Base-by-base conservation (phyloP, 2,329 filamentous ascomycete species). In the Lachnum nothofagi region DNA sequence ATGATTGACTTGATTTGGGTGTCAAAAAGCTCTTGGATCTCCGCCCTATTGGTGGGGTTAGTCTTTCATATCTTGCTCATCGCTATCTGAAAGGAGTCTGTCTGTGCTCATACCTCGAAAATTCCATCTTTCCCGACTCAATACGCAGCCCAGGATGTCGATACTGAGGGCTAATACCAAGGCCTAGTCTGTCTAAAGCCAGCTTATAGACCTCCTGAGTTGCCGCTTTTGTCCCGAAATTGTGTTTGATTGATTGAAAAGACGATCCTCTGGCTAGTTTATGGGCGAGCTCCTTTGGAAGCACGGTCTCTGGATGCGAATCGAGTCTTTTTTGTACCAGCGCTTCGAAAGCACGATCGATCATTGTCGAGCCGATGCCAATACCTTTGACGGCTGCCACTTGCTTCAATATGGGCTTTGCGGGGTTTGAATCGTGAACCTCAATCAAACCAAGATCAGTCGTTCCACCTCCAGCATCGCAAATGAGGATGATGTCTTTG, bases 401-500 rank as follows among this genome's bases (percentile, higher is more conserved):
- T 43, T 69, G 64, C 5, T 65, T 60, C 48, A 70, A 52, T 6
- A 57, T 54, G 27, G 65, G 65, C 16, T 53, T 58, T 1, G 50
- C 43, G 1, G 51, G 37, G 16, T 67, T 55, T 0, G 54, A 63
- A 42, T 55, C 69, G 17, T 55, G 62, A n/a, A 71, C 65, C 17
- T 71, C 64, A 65, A 73, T 72, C 12, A 74, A 57, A 0, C 71
- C 68, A 6, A 73, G 63, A 50, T 75, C 72, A 1, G 72, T 74
- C 0, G 72, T 75, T 1, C 72, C 72, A 3, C 72, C 72, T 0
- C 72, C 72, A 0, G 72, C 72, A 20, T 74, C 72, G 7, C 74
- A 67, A 0, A 69, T 68, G 2, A 75, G 53, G 43, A 75, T 73
- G 7, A 74, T 61, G 33, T 67, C 68, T 20, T 66, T 70, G 16